Base-by-base conservation (phyloP, 179 eudicot genomes). In the Patellifolia procumbens region DNA sequence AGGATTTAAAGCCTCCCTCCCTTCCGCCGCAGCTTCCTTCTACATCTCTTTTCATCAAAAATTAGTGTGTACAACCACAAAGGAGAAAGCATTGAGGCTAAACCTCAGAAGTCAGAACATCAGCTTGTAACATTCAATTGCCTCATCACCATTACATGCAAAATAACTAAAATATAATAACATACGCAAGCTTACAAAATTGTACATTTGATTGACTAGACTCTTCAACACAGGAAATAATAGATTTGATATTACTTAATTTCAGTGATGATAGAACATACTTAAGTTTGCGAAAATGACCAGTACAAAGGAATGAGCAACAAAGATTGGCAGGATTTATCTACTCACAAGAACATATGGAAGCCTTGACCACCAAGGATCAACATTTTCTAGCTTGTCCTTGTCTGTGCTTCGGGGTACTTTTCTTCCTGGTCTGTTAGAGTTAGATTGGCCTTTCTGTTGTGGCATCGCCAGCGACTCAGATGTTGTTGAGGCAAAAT, bases 291-390 rank as follows among this genome's bases (percentile, higher is more conserved):
- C 20, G 45, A 45, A 29, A 65, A 6, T n/a, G 28, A 48, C 35
- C 73, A 48, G 0, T 26, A 45, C 6, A 17, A 74, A 74, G 28
- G 52, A 75, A 35, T 22, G n/a, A 43, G 52, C 42, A 24, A 75
- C 34, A 42, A 62, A 46, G 34, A 22, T 49, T 58, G 24, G 76
- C 52, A 29, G 29, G 61, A n/a, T n/a, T 28, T 34, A 63, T 67
- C 12, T 48, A 87, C 96, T 75, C 83, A 94, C 98, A 66, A 87
- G 78, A 80, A 91, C 95, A 83, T 88, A 94, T 26, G 97, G 98
- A 84, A 94, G 98, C 64, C 78, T 80, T 78, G 74, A 77, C 97
- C 98, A 94, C 97, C 98, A 93, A 2, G 69, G 79, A 70, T 83
- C 81, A 73, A 49, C 81, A 68, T 48, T 73, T 19, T 72, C 60